A percentile compares a stretch with the other conserved stretches of the same genome.
Conservation (phyloP, 352 stramenopile species). For the Globisporangium megalacanthum region DNA sequence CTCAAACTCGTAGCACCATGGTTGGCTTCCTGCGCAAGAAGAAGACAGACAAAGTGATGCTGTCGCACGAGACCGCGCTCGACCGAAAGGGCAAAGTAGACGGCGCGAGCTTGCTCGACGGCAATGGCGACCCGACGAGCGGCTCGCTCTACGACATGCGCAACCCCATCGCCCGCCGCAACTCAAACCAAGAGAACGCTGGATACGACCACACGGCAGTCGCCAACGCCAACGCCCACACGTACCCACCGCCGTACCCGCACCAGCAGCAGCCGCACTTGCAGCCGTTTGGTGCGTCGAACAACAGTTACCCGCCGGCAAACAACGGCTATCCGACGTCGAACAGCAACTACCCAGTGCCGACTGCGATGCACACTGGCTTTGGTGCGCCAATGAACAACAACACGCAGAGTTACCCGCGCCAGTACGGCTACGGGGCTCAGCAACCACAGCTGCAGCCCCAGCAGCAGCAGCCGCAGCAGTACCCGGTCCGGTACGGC, state of each 20-base stretch:
- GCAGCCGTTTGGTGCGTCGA: constrained; percentile 1
- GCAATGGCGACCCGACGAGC: constrained; percentile 70
- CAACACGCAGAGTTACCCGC: constrained; percentile 36
- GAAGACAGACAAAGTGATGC: constrained; percentile 65
- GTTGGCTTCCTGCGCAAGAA: constrained; percentile 85
- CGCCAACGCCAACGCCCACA: constrained; percentile 21
- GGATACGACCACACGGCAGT: constrained; percentile 9
- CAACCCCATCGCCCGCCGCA: constrained; percentile 27
- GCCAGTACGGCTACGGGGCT: constrained; percentile 14
- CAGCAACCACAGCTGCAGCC: constrained; percentile 30
- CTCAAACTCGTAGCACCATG: constrained; percentile 22
- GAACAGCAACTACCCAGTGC: constrained; percentile 11
- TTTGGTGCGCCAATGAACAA: constrained; percentile 11
- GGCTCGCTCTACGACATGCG: constrained; percentile 62
- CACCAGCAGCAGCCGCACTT: constrained; percentile 13
- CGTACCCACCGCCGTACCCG: constrained; percentile 55
- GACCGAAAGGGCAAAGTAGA: constrained; percentile 84
- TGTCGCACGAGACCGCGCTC: constrained; percentile 66
- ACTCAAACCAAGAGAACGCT: constrained; percentile 60
- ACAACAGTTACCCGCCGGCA: background rate
- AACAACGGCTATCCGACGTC: background rate
- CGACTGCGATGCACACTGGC: constrained; percentile 15
- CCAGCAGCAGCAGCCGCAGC: constrained; percentile 3
- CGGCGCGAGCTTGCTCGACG: constrained; percentile 75
- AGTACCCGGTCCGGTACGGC: constrained; percentile 15